Evolutionary conservation across 2,329 filamentous ascomycete genomes (phyloP), one percentile per base, ranked within the genome.

Genomic region (Pyrenophora seminiperda): DNA sequence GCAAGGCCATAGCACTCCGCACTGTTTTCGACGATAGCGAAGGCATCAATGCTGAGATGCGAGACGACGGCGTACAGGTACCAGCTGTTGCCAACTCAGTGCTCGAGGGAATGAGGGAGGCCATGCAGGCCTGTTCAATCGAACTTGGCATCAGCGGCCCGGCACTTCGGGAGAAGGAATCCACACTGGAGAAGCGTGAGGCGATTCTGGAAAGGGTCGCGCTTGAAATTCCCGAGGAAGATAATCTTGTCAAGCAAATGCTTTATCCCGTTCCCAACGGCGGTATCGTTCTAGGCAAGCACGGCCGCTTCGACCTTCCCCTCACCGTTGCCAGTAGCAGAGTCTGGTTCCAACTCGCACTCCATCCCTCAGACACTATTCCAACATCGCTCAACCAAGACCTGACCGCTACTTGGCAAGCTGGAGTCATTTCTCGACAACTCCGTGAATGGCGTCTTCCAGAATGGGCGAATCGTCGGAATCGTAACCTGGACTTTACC

Each of bases 31-130:
- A 99, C 61, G 94, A 97, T 63, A 84, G 80, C n/a, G 79, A 87
- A 15, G 94, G 94, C 42, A 97, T 99, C 76, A 97, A 97, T 63
- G 83, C 88, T 0, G 94, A 99, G 77, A 97, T 99, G 92, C 96
- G 93, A 66, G 88, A 93, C 55, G 94, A 99, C 61, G 94, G 94
- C 7, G 83, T 99, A 1, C 83, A 89, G n/a, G 82, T 95, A 2
- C 76, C 82, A 1, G 63, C 87, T 0, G 85, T 85, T 1, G 89
- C 89, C n/a, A 88, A 87, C 50, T 95, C 93, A 0, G 88, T 97
- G 7, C 71, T 93, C 11, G 86, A 89, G 30, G 92, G 97, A 69
- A 95, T 96, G 88, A 85, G 89, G 65, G 86, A 86, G 49, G 91
- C 92, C 1, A 83, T 97, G 4, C 76, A 84, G 1, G 87, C 90